Conservation (phyloP, 352 stramenopile genomes). For the Halophytophthora polymorphica region DNA sequence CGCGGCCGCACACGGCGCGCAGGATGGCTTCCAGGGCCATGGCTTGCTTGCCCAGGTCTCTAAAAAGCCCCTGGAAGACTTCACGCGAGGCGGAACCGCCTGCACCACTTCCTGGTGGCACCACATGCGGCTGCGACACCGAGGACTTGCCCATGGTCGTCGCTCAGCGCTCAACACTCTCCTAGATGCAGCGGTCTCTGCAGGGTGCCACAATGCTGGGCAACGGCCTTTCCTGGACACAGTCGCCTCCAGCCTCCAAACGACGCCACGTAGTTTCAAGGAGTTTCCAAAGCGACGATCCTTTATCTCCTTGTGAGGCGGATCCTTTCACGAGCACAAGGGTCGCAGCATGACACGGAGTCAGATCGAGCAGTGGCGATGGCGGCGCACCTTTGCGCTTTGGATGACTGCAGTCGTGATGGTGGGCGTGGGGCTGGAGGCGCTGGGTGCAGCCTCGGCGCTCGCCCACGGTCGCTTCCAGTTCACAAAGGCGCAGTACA, state of each 20-base stretch:
- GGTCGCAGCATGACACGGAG: no score
- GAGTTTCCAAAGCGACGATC: no score
- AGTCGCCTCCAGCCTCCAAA: no score
- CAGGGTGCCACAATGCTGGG: no score
- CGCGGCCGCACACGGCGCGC: conserved; percentile 61
- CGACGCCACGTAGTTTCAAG: no score
- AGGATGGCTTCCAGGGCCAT: conserved; percentile 76
- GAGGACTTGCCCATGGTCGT: conserved; percentile 27
- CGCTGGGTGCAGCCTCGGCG: conserved; percentile 3
- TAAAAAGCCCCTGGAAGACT: conserved; percentile 71
- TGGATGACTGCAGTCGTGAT: not conserved
- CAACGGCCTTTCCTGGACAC: no score
- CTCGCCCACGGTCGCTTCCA: conserved; percentile 45
- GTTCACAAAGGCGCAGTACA: conserved; percentile 53
- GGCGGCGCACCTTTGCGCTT: not conserved
- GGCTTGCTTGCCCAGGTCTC: conserved; percentile 66
- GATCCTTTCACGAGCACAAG: no score
- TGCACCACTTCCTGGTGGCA: conserved; percentile 1
- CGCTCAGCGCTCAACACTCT: conserved; percentile 6
- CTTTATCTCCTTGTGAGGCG: no score
- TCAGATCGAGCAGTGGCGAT: conserved; percentile 1
- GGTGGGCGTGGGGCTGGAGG: not conserved
- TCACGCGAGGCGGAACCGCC: conserved; percentile 29
- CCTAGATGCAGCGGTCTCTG: no score
- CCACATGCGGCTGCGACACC: conserved; percentile 15